Base-by-base conservation (phyloP, 495 filamentous ascomycete genomes). In the Podospora bellae-mahoneyi region DNA sequence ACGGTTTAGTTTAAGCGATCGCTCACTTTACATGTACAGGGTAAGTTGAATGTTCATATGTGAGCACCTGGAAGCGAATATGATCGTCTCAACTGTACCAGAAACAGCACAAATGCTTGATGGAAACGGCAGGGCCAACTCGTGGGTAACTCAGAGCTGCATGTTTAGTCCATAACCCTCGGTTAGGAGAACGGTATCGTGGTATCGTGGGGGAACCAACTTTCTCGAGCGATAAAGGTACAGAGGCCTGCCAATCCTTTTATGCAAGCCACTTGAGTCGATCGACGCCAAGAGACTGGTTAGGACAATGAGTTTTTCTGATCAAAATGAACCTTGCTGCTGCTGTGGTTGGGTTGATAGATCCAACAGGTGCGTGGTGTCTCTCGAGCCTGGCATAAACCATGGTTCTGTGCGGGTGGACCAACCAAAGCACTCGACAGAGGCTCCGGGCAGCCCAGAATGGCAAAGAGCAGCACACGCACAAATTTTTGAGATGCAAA, bases 401-500 rank as follows among this genome's bases (percentile, higher is more conserved):
- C 34, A 39, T 39, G 23, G 34, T 39, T 10, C 5, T 39, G 34
- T 48, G 7, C 39, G 2, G 9, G 39, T 48, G 39, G 39, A 9
- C 39, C 64, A 39, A 60, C 26, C 53, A 26, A 44, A 19, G 55
- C 44, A 32, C 30, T 32, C 30, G 30, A 69, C 55, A 54, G 62
- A 57, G 64, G 30, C 64, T 48, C 64, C 44, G 55, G 59, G 16
- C 44, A 48, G n/a, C 66, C 65, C 34, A 66, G 71, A 65, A 55
- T n/a, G 69, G 71, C 34, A 66, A 66, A 30, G 71, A 68, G 69
- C 59, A 66, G 60, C 71, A 19, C 27, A 23, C 66, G 68, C 53
- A 60, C 64, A 64, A 66, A 66, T 66, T 69, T 58, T 69, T 64
- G 39, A 48, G 61, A 62, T 68, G 68, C 68, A 56, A 48, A 56